A percentile compares a stretch with the other conserved stretches of the same genome.
Conservation (phyloP, 129 eudicot species). For the Deinandra increscens region DNA sequence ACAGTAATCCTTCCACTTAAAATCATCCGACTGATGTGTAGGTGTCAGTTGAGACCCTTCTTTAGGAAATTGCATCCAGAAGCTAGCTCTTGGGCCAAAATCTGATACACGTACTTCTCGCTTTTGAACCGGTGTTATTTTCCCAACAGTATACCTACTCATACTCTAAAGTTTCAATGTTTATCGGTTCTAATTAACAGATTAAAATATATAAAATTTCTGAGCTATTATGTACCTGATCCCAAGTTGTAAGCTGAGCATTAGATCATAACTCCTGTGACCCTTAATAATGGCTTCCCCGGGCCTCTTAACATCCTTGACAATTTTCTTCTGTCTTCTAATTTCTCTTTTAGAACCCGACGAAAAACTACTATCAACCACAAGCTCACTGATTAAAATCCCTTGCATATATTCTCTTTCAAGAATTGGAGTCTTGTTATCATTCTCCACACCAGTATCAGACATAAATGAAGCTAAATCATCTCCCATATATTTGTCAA, state of each 20-base stretch:
- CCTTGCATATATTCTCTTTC: conserved; percentile 99
- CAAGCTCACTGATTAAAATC: conserved; percentile 84
- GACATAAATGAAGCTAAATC: conserved; percentile 46
- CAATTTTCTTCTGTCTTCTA: conserved; percentile 68
- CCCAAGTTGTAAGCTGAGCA: conserved; percentile 98
- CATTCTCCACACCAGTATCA: conserved; percentile 47
- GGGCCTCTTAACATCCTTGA: conserved; percentile 69
- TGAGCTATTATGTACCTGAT: conserved; percentile 54
- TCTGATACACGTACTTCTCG: conserved; percentile 80
- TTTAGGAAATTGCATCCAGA: conserved; percentile 94
- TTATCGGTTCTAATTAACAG: background rate
- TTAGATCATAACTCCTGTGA: conserved; percentile 89
- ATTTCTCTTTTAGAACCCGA: conserved; percentile 50
- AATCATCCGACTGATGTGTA: conserved; percentile 85
- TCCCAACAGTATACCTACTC: conserved; percentile 91
- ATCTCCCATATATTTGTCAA: conserved; percentile 77
- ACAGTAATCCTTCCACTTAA: conserved; percentile 94
- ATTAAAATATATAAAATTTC: background rate
- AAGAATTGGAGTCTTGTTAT: conserved; percentile 51
- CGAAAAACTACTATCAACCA: conserved; percentile 55
- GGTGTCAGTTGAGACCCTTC: conserved; percentile 93
- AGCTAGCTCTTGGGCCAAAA: conserved; percentile 93
- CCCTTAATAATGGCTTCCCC: conserved; percentile 89
- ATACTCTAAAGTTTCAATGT: conserved; percentile 32
- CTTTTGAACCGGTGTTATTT: conserved; percentile 90